phyloP scores from a whole-genome alignment of 345 rosid species.

The thale cress (Arabidopsis thaliana) region DNA sequence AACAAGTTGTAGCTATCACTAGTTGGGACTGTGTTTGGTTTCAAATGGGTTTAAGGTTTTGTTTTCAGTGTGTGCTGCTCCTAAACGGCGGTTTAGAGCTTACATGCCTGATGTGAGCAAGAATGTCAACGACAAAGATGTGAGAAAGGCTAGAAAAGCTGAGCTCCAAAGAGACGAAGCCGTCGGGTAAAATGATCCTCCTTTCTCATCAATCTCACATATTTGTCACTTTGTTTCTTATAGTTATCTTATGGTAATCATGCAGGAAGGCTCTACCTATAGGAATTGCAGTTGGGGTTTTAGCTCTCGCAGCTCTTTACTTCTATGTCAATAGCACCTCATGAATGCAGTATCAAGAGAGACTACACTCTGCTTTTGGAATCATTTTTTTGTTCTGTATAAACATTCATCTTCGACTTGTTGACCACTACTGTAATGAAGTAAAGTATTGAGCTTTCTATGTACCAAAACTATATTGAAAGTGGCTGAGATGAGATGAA shows the following conservation, averaged over 20 bases:
- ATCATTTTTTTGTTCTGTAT: slow-evolving; percentile 9
- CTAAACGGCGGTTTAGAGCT: slow-evolving; percentile 82
- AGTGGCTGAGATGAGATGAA: background rate
- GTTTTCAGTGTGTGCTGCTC: slow-evolving; percentile 90
- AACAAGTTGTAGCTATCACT: background rate
- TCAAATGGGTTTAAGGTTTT: background rate
- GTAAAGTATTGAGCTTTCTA: slow-evolving; percentile 32
- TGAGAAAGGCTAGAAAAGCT: slow-evolving; percentile 81
- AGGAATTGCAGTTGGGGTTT: slow-evolving; percentile 67
- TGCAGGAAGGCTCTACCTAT: slow-evolving; percentile 80
- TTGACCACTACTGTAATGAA: slow-evolving; percentile 5
- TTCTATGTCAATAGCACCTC: slow-evolving; percentile 57
- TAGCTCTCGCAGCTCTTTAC: slow-evolving; percentile 74
- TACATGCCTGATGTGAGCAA: slow-evolving; percentile 67
- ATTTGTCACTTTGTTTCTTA: background rate
- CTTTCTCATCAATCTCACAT: background rate
- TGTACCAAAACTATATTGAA: slow-evolving; percentile 28
- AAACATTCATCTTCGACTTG: slow-evolving; percentile 20
- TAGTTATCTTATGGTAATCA: background rate
- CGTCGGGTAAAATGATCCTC: slow-evolving; percentile 55
- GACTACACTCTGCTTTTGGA: slow-evolving; percentile 2
- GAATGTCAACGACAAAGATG: slow-evolving; percentile 62
- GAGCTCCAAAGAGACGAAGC: slow-evolving; percentile 73
- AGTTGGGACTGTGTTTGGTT: slow-evolving; percentile 4
- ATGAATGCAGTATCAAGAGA: slow-evolving; percentile 1